Conservation (phyloP, 129 eudicot species). For the sunflower (Helianthus annuus) region DNA sequence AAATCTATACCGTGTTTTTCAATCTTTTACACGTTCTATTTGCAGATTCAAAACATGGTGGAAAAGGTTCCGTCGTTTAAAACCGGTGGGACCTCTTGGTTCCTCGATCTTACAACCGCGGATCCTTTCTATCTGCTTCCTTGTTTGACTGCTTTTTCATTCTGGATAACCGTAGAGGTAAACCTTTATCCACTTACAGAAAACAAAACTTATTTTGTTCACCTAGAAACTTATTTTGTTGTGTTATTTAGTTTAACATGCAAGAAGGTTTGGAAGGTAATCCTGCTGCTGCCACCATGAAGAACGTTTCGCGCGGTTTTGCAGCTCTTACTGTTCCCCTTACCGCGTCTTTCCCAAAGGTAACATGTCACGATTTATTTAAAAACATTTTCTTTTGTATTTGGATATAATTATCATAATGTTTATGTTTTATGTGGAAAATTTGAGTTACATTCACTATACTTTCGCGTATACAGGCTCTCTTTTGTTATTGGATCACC, state of each 20-base stretch:
- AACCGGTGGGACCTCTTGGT: slow-evolving; percentile 82
- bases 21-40: slow-evolving; percentile 5
- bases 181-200: slow-evolving; percentile 3
- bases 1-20: not conserved
- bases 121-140: slow-evolving; percentile 77
- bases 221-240: not conserved
- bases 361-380: slow-evolving; percentile 17
- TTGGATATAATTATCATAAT: not conserved
- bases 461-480: slow-evolving; percentile 55
- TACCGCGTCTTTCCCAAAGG: slow-evolving; percentile 78
- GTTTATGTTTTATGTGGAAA: not conserved
- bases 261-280: slow-evolving; percentile 90
- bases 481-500: slow-evolving; percentile 89
- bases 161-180: slow-evolving; percentile 89
- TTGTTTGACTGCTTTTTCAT: slow-evolving; percentile 68
- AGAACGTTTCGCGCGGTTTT: slow-evolving; percentile 77
- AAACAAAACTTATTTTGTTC: not conserved
- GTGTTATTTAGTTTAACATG: slow-evolving; percentile 56
- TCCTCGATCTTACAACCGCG: slow-evolving; percentile 84
- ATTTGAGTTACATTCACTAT: too few relatives aligned
- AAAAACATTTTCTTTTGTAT: not conserved
- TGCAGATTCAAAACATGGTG: slow-evolving; percentile 86
- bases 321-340: slow-evolving; percentile 78
- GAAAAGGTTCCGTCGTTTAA: slow-evolving; percentile 88
- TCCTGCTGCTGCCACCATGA: slow-evolving; percentile 69